Conservation (phyloP, 257 asterid species). For the Anisodus tanguticus region DNA sequence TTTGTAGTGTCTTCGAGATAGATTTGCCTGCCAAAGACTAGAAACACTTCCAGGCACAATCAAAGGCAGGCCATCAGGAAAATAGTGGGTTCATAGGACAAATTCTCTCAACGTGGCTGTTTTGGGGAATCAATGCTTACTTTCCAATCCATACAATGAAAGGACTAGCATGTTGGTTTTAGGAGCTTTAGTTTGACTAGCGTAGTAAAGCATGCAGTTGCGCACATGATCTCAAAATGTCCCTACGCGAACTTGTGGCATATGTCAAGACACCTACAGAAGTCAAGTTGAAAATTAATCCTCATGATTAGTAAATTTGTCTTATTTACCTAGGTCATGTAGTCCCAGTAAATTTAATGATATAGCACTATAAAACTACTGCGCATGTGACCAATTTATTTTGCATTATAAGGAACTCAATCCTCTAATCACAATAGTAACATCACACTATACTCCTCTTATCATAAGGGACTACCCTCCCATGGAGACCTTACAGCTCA, state of each 20-base stretch:
- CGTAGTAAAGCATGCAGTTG: not conserved
- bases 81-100: not conserved
- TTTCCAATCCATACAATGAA: not conserved
- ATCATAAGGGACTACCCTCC: not conserved
- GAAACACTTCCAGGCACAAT: not conserved
- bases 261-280: slow-evolving; percentile 16
- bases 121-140: not conserved
- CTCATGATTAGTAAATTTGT: not conserved
- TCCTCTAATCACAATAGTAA: too few species aligned
- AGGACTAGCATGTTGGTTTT: not conserved
- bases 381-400: too few species aligned
- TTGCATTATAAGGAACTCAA: too few species aligned
- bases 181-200: not conserved
- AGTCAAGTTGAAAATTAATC: not conserved
- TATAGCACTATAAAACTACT: too few species aligned
- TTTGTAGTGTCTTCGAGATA: not conserved
- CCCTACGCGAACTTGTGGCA: not conserved
- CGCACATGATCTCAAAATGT: not conserved
- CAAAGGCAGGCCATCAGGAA: not conserved
- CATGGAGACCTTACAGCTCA: not conserved
- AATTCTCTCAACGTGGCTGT: not conserved
- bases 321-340: not conserved
- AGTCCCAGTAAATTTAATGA: not conserved
- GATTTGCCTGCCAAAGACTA: slow-evolving; percentile 10
- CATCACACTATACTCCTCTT: too few species aligned